Percentiles rank a stretch among this genome's conserved stretches.
phyloP scores from a whole-genome alignment of 305 asterid genomes.

The Withania somnifera region DNA sequence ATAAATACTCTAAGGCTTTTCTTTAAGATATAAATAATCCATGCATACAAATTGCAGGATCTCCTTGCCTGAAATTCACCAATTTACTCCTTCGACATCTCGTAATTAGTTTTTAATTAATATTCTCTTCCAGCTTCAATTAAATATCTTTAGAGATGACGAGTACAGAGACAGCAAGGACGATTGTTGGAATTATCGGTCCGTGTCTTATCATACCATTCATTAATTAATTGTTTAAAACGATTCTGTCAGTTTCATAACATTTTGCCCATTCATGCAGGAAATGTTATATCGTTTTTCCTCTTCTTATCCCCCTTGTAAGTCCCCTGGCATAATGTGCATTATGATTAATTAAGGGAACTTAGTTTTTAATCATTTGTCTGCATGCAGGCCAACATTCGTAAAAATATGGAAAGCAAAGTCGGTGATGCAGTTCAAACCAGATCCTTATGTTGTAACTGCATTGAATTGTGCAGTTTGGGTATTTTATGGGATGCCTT shows the following conservation, averaged over 20 bases:
- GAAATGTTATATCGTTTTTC: slow-evolving; percentile 51
- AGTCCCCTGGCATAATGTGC: not conserved
- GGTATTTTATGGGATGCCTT: slow-evolving; percentile 69
- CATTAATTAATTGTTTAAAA: not conserved
- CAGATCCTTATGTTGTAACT: slow-evolving; percentile 54
- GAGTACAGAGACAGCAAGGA: slow-evolving; percentile 20
- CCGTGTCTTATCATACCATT: not conserved
- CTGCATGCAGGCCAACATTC: slow-evolving; percentile 51
- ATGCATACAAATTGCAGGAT: not conserved
- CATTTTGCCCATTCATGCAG: slow-evolving; percentile 22
- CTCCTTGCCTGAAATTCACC: not conserved
- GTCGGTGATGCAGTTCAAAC: slow-evolving; percentile 45
- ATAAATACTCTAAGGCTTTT: not conserved
- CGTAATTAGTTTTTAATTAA: not conserved
- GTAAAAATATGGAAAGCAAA: slow-evolving; percentile 28
- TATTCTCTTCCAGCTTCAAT: not conserved
- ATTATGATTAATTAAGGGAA: not conserved
- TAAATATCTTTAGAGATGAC: slow-evolving; percentile 18
- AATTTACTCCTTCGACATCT: not conserved
- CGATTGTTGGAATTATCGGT: slow-evolving; percentile 50
- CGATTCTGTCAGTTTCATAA: not conserved
- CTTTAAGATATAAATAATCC: not conserved
- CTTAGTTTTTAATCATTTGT: not conserved
- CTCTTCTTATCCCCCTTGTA: slow-evolving; percentile 66
- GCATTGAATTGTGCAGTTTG: slow-evolving; percentile 59